Evolutionary conservation across 1,284 basidiomycete species (phyloP), one percentile per base, ranked within the genome.

Genomic region (Ceratobasidium sp.): DNA sequence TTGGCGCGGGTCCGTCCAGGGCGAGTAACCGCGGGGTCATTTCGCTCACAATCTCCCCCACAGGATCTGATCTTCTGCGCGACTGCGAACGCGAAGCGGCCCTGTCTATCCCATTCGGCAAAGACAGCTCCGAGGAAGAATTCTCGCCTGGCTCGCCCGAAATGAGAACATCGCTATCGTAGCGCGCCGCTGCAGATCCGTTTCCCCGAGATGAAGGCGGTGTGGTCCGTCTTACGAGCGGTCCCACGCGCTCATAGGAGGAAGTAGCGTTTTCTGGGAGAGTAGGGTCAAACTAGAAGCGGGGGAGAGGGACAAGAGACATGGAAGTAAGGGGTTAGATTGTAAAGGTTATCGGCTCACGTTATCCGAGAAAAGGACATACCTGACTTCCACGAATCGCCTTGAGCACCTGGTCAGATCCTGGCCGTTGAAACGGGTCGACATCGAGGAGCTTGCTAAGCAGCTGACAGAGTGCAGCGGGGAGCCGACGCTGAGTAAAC

Each of bases 401-500:
- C 23, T 60, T 61, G 26, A 74, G 57, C 10, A 74, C 73, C 32
- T 72, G 73, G 62, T 53, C 61, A 30, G 61, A 74, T 12, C 71
- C 58, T 6, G 73, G 73, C 46, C 73, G 16, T 45, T 59, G 55
- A 18, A 45, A 46, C 1, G 73, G 73, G 18, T 72, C 58, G 18
- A 46, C 43, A 12, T 58, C 55, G 46, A 74, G 57, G n/a, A 74
- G 71, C 61, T 65, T 74, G 64, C 72, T 71, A 16, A 74, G 71
- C 53, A 74, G 48, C 39, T 59, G 67, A 30, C 72, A 55, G 23
- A 74, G 58, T 9, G 73, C 53, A n/a, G 58, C 30, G 30, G 73
- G 73, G 2, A 74, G 55, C 23, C 73, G 61, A 1, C 73, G 60
- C 48, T 72, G 48, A 34, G 50, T 39, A 48, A 65, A 74, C 23